Evolutionary conservation across 2,329 filamentous ascomycete genomes (phyloP).

Genomic region (Ophiostoma sp.): DNA sequence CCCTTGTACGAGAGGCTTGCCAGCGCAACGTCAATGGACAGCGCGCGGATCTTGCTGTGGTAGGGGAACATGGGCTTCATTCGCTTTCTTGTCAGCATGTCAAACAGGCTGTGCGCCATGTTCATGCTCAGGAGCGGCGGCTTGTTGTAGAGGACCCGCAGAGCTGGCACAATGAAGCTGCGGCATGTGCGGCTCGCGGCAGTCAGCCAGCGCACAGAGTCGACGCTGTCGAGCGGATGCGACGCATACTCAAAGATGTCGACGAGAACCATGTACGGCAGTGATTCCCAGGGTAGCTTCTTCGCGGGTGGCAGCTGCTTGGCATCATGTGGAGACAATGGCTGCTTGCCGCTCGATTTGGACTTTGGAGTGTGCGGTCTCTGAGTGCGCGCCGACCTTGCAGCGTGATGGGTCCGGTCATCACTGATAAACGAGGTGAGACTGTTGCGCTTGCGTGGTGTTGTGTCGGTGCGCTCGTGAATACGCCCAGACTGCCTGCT

Average conservation of each 20-base stretch:
- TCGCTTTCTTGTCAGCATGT: constrained; percentile 51
- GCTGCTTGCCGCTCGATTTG: neutral
- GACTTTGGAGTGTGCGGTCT: neutral
- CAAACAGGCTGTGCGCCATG: constrained; percentile 42
- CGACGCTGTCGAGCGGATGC: constrained; percentile 46
- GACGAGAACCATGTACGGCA: constrained; percentile 56
- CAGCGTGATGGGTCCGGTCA: neutral
- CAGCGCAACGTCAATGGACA: constrained; percentile 62
- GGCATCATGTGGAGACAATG: neutral
- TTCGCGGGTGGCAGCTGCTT: neutral
- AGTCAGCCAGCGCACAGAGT: constrained; percentile 56
- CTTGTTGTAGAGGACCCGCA: constrained; percentile 64
- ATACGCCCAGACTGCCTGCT: neutral
- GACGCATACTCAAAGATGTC: constrained; percentile 66
- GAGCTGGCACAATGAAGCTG: constrained; percentile 63
- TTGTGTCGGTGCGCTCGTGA: neutral
- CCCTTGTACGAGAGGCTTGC: constrained; percentile 50
- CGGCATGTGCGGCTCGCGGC: constrained; percentile 57
- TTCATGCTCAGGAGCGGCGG: constrained; percentile 54
- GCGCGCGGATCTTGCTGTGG: constrained; percentile 60
- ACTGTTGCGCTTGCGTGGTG: neutral
- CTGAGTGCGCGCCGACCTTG: neutral
- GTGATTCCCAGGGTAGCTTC: constrained; percentile 30
- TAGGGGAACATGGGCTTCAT: constrained; percentile 56
- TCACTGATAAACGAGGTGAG: neutral